phyloP scores from a whole-genome alignment of 495 filamentous ascomycete species.

The Aspergillus nanangensis region DNA sequence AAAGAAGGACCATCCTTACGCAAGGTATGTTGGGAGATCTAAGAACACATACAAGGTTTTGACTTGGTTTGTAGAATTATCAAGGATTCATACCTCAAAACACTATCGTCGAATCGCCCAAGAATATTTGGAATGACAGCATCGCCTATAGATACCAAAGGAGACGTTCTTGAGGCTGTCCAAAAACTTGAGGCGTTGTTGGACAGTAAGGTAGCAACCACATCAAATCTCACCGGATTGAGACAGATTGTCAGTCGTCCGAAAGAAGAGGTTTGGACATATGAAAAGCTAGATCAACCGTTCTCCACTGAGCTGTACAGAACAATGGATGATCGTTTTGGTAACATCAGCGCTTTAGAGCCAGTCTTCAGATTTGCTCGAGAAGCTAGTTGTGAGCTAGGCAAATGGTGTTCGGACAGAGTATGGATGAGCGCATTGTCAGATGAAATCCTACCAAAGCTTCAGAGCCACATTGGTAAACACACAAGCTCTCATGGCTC shows the following conservation, averaged over 20 bases:
- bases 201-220: conserved; percentile 77
- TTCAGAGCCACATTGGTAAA: conserved; percentile 54
- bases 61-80: no score
- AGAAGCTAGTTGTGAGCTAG: conserved; percentile 62
- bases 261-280: conserved; percentile 56
- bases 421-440: conserved; percentile 71
- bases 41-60: no score
- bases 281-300: conserved; percentile 43
- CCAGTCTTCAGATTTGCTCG: conserved; percentile 55
- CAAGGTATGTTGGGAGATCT: conserved; percentile 58
- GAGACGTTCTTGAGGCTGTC: conserved; percentile 65
- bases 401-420: conserved; percentile 81
- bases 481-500: conserved; percentile 19
- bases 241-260: conserved; percentile 55
- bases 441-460: conserved; percentile 58
- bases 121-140: conserved; percentile 97
- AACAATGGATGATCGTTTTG: conserved; percentile 50
- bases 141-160: conserved; percentile 85
- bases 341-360: conserved; percentile 51
- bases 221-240: conserved; percentile 60
- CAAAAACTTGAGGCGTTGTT: conserved; percentile 71
- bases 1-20: conserved; percentile 92
- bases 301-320: conserved; percentile 63
- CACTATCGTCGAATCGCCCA: conserved; percentile 49
- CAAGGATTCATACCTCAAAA: conserved; percentile 70